These are phyloP conservation scores for Phaffomyces opuntiae DNA, from an alignment of 805 yeast species.

Conservation along the genomic window DNA sequence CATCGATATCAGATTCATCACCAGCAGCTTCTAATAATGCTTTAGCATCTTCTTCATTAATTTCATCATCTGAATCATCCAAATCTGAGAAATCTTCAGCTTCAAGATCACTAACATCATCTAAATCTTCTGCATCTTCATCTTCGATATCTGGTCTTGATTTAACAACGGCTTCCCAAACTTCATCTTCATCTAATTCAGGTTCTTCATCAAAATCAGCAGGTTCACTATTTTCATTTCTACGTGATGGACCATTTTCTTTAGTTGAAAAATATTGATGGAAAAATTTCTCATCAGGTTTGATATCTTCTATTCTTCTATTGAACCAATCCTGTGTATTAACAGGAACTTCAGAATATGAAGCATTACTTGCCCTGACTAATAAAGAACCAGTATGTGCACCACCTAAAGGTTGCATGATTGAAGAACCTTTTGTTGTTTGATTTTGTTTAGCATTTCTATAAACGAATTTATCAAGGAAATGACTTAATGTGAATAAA, in stretches of 20 bases:
- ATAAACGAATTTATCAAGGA: slow-evolving; percentile 92
- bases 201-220: slow-evolving; percentile 36
- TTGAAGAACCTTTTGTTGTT: slow-evolving; percentile 74
- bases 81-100: slow-evolving; percentile 45
- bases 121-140: slow-evolving; percentile 37
- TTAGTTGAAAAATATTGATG: slow-evolving; percentile 73
- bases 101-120: slow-evolving; percentile 58
- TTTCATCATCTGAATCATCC: slow-evolving; percentile 30
- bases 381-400: slow-evolving; percentile 62
- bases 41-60: slow-evolving; percentile 34
- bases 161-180: slow-evolving; percentile 74
- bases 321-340: slow-evolving; percentile 81
- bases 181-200: slow-evolving; percentile 59
- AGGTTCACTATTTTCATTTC: slow-evolving; percentile 24
- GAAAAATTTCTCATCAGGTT: slow-evolving; percentile 85
- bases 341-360: slow-evolving; percentile 52
- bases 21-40: slow-evolving; percentile 27
- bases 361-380: slow-evolving; percentile 52
- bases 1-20: slow-evolving; percentile 16
- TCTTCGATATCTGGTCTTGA: slow-evolving; percentile 69
- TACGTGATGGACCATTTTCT: slow-evolving; percentile 31
- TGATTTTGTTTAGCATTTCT: slow-evolving; percentile 81
- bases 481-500: slow-evolving; percentile 78
- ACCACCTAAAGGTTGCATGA: slow-evolving; percentile 97
- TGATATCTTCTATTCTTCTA: slow-evolving; percentile 54